Percentiles rank a stretch among this genome's conserved stretches.
These are phyloP conservation scores for Trichoderma citrinoviride DNA, from an alignment of 2,329 filamentous ascomycete genomes.

Conservation along the genomic window DNA sequence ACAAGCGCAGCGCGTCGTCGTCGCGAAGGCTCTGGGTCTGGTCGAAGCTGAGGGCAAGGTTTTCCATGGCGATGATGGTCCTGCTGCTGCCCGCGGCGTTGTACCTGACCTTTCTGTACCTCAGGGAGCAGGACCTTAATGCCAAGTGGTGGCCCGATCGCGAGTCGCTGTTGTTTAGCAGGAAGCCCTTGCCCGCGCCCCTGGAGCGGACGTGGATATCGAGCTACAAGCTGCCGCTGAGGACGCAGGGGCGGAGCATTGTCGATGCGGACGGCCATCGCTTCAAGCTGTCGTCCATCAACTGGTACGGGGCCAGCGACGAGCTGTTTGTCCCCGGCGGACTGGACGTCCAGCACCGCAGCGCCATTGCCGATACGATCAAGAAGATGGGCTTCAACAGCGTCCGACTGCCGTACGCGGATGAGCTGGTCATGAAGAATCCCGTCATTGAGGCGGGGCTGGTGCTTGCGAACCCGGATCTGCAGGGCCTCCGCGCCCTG, in stretches of 20 bases:
- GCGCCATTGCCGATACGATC: constrained; percentile 59
- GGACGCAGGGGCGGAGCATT: constrained; percentile 58
- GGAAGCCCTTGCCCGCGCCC: constrained; percentile 48
- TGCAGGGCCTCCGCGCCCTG: constrained; percentile 55
- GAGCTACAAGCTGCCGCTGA: constrained; percentile 55
- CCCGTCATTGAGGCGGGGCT: constrained; percentile 50
- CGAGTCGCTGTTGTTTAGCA: constrained; percentile 45
- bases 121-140: constrained; percentile 43
- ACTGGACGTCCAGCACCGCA: constrained; percentile 61
- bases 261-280: constrained; percentile 56
- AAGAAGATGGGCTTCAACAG: constrained; percentile 65
- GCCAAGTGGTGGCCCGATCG: constrained; percentile 51
- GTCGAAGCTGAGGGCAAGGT: constrained; percentile 6
- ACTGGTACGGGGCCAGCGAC: constrained; percentile 71
- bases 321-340: constrained; percentile 63
- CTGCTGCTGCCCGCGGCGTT: constrained; percentile 26
- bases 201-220: constrained; percentile 43
- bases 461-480: constrained; percentile 58
- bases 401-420: constrained; percentile 65
- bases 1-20: background rate
- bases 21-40: constrained; percentile 17
- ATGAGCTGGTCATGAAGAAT: constrained; percentile 64
- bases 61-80: constrained; percentile 40
- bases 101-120: constrained; percentile 45
- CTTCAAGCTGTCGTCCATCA: constrained; percentile 62